These are phyloP conservation scores for Trametes coccinea DNA, from an alignment of 768 basidiomycete genomes.

Conservation along the genomic window DNA sequence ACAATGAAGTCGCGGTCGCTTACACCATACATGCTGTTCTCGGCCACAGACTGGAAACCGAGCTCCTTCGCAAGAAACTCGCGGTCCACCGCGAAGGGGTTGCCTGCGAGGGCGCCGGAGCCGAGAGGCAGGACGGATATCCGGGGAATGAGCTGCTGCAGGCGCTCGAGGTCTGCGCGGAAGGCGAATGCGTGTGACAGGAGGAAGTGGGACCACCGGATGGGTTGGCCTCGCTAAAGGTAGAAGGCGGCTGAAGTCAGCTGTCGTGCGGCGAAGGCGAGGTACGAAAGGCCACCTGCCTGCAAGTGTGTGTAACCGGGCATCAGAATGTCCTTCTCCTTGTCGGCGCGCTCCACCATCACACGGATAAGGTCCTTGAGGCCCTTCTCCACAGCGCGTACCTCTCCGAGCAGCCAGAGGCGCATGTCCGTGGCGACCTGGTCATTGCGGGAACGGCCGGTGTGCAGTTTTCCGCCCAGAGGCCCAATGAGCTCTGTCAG, in stretches of 20 bases:
- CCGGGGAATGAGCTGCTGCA: constrained; percentile 81
- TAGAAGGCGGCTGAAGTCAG: background rate
- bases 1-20: constrained; percentile 96
- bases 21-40: constrained; percentile 97
- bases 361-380: constrained; percentile 82
- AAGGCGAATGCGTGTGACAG: constrained; percentile 95
- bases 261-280: background rate
- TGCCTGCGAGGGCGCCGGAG: constrained; percentile 93
- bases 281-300: constrained; percentile 44
- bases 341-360: constrained; percentile 90
- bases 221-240: constrained; percentile 89
- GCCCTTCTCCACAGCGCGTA: constrained; percentile 60
- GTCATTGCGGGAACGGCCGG: constrained; percentile 95
- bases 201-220: constrained; percentile 97
- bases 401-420: constrained; percentile 87
- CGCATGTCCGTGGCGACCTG: constrained; percentile 99
- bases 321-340: constrained; percentile 86
- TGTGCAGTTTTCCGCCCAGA: constrained; percentile 94
- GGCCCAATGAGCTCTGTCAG: constrained; percentile 91
- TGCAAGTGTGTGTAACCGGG: constrained; percentile 99
- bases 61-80: constrained; percentile 91
- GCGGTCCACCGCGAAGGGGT: constrained; percentile 92
- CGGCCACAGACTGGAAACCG: constrained; percentile 83
- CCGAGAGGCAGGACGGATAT: constrained; percentile 94
- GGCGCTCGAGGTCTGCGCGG: constrained; percentile 82